Percentiles rank a stretch among this genome's conserved stretches.
Evolutionary conservation across 202 grass and related monocot species (phyloP).

Genomic region (Cymbopogon flexuosus): DNA sequence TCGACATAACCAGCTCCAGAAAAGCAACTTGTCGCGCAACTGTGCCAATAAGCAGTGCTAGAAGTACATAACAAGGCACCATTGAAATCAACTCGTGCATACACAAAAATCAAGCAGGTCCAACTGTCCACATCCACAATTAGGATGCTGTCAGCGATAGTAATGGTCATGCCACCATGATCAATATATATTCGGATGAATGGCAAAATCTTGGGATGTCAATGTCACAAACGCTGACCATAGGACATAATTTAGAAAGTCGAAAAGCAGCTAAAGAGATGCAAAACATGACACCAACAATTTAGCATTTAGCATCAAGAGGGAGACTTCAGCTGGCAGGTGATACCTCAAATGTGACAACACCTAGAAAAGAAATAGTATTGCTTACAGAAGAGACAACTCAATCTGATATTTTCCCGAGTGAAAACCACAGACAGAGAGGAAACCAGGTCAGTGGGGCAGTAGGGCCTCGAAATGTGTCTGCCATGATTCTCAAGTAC

Average conservation of each 20-base stretch:
- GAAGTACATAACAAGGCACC: constrained; percentile 23
- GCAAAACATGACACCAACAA: constrained; percentile 39
- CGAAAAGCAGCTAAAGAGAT: constrained; percentile 38
- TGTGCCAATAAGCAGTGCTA: background rate
- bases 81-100: background rate
- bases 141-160: background rate
- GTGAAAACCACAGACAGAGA: constrained; percentile 19
- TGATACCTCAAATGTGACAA: constrained; percentile 35
- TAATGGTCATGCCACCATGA: background rate
- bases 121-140: constrained; percentile 18
- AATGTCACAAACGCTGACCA: constrained; percentile 15
- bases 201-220: constrained; percentile 6
- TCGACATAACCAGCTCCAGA: background rate
- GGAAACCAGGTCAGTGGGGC: background rate
- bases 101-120: constrained; percentile 17
- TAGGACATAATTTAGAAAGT: constrained; percentile 12
- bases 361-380: constrained; percentile 26
- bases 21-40: background rate
- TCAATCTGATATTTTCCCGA: background rate
- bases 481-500: constrained; percentile 5
- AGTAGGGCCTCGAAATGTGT: constrained; percentile 20
- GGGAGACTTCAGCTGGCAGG: constrained; percentile 34
- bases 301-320: constrained; percentile 24
- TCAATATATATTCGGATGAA: constrained; percentile 24
- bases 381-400: constrained; percentile 21